These are phyloP conservation scores for Tricholomella constricta DNA, from an alignment of 768 basidiomycete genomes.

Conservation along the genomic window DNA sequence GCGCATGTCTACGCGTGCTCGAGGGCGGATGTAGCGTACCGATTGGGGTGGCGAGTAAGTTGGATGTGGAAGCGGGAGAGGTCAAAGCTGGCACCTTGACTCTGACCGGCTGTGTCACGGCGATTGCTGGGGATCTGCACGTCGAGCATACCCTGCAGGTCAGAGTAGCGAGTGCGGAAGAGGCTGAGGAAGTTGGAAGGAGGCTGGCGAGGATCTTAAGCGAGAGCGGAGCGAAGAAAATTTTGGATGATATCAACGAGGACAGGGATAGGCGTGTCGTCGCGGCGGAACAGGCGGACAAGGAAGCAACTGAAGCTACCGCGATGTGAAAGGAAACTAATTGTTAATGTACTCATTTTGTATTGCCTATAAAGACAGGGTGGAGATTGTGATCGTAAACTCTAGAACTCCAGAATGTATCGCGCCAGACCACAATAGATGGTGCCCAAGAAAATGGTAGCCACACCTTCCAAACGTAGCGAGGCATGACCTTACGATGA, in stretches of 20 bases:
- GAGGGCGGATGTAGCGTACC: slow-evolving; percentile 99
- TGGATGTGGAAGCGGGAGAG: slow-evolving; percentile 34
- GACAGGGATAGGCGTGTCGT: slow-evolving; percentile 56
- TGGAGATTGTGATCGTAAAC: background rate
- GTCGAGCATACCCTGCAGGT: slow-evolving; percentile 65
- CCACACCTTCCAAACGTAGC: slow-evolving; percentile 22
- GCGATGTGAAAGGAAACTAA: background rate
- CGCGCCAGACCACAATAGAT: slow-evolving; percentile 28
- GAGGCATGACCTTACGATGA: slow-evolving; percentile 29
- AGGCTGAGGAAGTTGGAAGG: slow-evolving; percentile 71
- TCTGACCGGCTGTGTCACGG: slow-evolving; percentile 83
- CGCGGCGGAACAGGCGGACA: slow-evolving; percentile 39
- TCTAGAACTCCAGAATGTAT: slow-evolving; percentile 20
- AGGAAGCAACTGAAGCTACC: slow-evolving; percentile 9
- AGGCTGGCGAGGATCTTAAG: slow-evolving; percentile 66
- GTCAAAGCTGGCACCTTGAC: slow-evolving; percentile 45
- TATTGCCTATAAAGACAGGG: background rate
- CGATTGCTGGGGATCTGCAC: slow-evolving; percentile 71
- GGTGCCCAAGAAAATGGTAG: slow-evolving; percentile 22
- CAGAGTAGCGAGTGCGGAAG: slow-evolving; percentile 49
- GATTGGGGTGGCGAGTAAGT: slow-evolving; percentile 72
- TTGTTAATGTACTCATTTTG: slow-evolving; percentile 6
- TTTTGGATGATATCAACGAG: slow-evolving; percentile 81
- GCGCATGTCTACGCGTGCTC: slow-evolving; percentile 82
- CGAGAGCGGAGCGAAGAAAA: slow-evolving; percentile 69